phyloP scores from a whole-genome alignment of 345 rosid species.

The Crucihimalaya himalaica region DNA sequence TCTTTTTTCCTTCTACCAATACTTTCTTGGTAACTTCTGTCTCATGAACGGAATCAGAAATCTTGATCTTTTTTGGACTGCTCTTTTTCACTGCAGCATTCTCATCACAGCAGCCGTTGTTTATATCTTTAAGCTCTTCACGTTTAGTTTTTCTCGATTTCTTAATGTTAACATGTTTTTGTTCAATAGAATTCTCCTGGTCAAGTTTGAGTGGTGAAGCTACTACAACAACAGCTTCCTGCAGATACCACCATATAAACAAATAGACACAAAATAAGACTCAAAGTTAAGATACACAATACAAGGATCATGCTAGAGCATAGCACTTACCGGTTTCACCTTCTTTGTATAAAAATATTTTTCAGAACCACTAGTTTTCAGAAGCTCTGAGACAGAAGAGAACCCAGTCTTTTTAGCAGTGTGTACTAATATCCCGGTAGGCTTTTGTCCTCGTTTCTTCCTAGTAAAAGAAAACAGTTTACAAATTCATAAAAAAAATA shows the following conservation, averaged over 20 bases:
- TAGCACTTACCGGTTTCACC: conserved; percentile 40
- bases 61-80: conserved; percentile 28
- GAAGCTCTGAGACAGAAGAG: conserved; percentile 71
- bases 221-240: conserved; percentile 38
- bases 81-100: conserved; percentile 30
- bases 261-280: not conserved
- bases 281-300: not conserved
- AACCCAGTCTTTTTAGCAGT: conserved; percentile 68
- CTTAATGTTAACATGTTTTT: conserved; percentile 10
- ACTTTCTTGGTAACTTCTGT: conserved; percentile 16
- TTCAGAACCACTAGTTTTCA: conserved; percentile 49
- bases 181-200: conserved; percentile 59
- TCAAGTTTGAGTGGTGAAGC: conserved; percentile 47
- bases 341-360: conserved; percentile 29
- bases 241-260: conserved; percentile 37
- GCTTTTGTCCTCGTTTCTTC: conserved; percentile 71
- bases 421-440: conserved; percentile 68
- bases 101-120: conserved; percentile 31
- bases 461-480: conserved; percentile 37
- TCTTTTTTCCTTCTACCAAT: conserved; percentile 18
- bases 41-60: conserved; percentile 29
- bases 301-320: conserved; percentile 37
- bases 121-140: conserved; percentile 46
- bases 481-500: not conserved
- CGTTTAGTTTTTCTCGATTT: not conserved